A percentile compares a stretch with the other conserved stretches of the same genome.
Conservation (phyloP, 768 basidiomycete genomes). For the Hygrophorus pudorinus region DNA sequence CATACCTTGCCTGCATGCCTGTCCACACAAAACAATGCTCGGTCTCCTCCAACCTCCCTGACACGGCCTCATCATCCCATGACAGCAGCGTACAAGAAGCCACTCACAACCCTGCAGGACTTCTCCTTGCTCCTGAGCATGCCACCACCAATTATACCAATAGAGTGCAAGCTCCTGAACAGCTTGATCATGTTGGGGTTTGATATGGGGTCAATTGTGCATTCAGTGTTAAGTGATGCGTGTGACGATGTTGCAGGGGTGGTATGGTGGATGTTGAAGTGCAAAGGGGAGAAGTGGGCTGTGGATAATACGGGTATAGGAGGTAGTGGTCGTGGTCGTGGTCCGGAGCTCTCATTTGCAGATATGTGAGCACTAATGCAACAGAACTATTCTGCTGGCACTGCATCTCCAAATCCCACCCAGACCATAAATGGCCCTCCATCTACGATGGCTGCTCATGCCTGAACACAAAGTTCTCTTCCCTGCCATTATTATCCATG, state of each 20-base stretch:
- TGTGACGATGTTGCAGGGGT: constrained; percentile 90
- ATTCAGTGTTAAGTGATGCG: too few relatives aligned
- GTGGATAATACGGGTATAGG: too few relatives aligned
- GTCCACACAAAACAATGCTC: constrained; percentile 83
- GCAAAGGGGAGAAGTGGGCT: constrained; percentile 58
- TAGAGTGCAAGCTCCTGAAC: constrained; percentile 75
- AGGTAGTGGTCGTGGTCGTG: too few relatives aligned
- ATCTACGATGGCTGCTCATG: constrained; percentile 25
- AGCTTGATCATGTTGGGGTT: constrained; percentile 69
- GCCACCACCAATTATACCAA: constrained; percentile 63
- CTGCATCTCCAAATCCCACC: constrained; percentile 33
- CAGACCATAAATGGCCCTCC: too few relatives aligned
- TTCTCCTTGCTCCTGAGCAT: constrained; percentile 54
- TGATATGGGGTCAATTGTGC: constrained; percentile 92
- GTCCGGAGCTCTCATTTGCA: too few relatives aligned
- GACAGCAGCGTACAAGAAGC: constrained; percentile 40
- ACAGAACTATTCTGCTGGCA: too few relatives aligned
- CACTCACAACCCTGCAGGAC: constrained; percentile 29
- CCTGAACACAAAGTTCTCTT: constrained; percentile 22
- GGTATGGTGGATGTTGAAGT: constrained; percentile 93
- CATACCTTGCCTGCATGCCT: constrained; percentile 73
- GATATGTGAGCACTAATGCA: constrained; percentile 22
- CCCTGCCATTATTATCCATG: constrained; percentile 16
- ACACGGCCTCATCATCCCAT: too few relatives aligned
- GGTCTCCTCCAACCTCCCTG: too few relatives aligned